phyloP scores from a whole-genome alignment of 305 asterid genomes.

The Lippia alba region DNA sequence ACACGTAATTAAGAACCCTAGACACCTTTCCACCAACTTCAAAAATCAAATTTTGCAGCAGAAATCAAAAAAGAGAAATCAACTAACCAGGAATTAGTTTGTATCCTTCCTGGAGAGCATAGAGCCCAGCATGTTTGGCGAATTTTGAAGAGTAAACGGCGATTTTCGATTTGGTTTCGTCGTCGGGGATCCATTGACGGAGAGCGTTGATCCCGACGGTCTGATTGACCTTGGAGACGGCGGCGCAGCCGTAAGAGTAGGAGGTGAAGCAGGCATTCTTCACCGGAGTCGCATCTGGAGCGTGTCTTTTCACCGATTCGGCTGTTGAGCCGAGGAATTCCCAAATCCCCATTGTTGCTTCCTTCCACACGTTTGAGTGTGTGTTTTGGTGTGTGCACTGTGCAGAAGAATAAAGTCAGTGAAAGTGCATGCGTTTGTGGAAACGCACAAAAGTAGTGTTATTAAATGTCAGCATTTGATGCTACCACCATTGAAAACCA shows the following conservation, averaged over 20 bases:
- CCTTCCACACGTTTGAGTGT: neutral
- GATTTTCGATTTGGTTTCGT: slow-evolving; percentile 40
- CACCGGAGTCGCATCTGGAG: slow-evolving; percentile 39
- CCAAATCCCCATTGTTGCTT: slow-evolving; percentile 51
- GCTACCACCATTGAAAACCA: too few relatives aligned
- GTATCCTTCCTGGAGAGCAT: slow-evolving; percentile 43
- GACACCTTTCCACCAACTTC: neutral
- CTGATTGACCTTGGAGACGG: slow-evolving; percentile 34
- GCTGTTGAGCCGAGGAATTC: slow-evolving; percentile 44
- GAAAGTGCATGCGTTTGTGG: neutral
- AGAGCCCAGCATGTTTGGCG: slow-evolving; percentile 39
- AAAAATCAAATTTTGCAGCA: neutral
- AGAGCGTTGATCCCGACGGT: slow-evolving; percentile 32
- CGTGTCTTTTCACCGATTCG: slow-evolving; percentile 47
- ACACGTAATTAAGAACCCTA: neutral
- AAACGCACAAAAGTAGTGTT: too few relatives aligned
- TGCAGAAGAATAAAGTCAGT: neutral
- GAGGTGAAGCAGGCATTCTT: slow-evolving; percentile 39
- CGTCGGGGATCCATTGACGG: slow-evolving; percentile 35
- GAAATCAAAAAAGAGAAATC: neutral
- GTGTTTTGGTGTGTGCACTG: neutral
- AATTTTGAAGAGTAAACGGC: slow-evolving; percentile 34
- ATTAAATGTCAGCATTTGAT: too few relatives aligned
- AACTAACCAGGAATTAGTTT: slow-evolving; percentile 49
- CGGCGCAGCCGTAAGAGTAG: slow-evolving; percentile 35